Evolutionary conservation across 1,284 basidiomycete species (phyloP), one percentile per base, ranked within the genome.

Genomic region (Tremellales sp.): DNA sequence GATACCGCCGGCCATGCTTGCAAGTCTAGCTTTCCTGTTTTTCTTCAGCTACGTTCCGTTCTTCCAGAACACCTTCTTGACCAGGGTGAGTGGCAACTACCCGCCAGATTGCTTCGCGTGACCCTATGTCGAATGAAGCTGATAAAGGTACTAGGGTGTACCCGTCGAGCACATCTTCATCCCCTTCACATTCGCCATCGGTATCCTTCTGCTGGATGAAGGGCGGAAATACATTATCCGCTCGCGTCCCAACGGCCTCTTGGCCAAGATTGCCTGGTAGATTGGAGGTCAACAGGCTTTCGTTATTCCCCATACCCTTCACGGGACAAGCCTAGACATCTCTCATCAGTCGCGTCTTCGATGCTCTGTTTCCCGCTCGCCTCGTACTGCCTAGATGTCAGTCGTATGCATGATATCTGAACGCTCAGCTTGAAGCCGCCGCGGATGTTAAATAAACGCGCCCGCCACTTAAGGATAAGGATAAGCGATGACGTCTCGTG

Each of bases 61-160:
- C 72, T 80, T 81, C 75, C 81, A 84, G 64, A 68, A 71, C 17
- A 70, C 79, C 8, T 83, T 84, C 73, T 65, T 78, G 48, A 83
- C 80, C 0, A 72, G 80, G 36, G 75, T 61, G 49, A 61, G 61
- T 59, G 4, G 11, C 15, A 37, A 0, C 6, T 31, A 11, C n/a
- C n/a, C n/a, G n/a, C n/a, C n/a, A n/a, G n/a, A n/a, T 33, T n/a
- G n/a, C 29, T n/a, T 33, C 29, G 17, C 39, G 6, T 8, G 5
- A 8, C 23, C 19, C 7, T 22, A 5, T n/a, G 4, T 23, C 39
- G 5, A 21, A 21, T 10, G 19, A 15, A 10, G 23, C 23, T 40
- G 19, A 22, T 40, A 21, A 23, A 22, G 15, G n/a, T n/a, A n/a
- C n/a, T 40, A 67, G 64, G 65, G 75, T 11, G 77, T 83, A 24